Conservation (phyloP, 306 rosid genomes). For the Fagus sylvatica region DNA sequence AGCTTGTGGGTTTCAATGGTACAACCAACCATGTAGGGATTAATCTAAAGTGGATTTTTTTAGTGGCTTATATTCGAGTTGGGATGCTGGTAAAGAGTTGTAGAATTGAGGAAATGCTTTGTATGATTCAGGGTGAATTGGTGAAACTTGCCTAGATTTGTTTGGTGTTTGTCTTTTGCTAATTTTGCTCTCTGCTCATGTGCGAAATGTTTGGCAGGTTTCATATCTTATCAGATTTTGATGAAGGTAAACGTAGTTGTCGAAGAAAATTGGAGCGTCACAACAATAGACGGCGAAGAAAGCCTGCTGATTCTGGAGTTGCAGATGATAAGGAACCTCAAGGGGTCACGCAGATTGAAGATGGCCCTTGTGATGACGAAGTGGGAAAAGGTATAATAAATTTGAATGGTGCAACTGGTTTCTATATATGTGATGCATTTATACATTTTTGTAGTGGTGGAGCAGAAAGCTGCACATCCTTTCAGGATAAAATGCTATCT, state of each 20-base stretch:
- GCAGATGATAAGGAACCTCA: slow-evolving; percentile 44
- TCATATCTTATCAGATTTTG: slow-evolving; percentile 81
- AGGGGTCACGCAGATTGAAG: slow-evolving; percentile 49
- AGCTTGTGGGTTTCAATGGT: neutral
- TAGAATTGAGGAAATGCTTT: neutral
- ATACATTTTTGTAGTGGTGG: neutral
- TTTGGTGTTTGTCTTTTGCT: neutral
- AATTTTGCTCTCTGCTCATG: slow-evolving; percentile 1
- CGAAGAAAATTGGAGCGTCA: slow-evolving; percentile 93
- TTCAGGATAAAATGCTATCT: slow-evolving; percentile 20
- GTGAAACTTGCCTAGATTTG: neutral
- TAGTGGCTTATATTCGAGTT: neutral
- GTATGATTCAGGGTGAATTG: neutral
- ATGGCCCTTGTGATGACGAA: slow-evolving; percentile 45
- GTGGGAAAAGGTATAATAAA: slow-evolving; percentile 56
- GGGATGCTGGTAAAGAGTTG: neutral
- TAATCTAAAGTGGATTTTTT: neutral
- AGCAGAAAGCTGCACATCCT: slow-evolving; percentile 9
- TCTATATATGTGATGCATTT: neutral
- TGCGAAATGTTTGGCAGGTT: slow-evolving; percentile 56
- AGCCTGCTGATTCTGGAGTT: slow-evolving; percentile 45
- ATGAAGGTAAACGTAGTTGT: slow-evolving; percentile 95
- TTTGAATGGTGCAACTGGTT: neutral
- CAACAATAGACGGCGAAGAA: slow-evolving; percentile 84
- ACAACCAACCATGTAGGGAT: neutral